Base-by-base conservation (phyloP, 495 filamentous ascomycete genomes). In the Tuber umbilicatum region DNA sequence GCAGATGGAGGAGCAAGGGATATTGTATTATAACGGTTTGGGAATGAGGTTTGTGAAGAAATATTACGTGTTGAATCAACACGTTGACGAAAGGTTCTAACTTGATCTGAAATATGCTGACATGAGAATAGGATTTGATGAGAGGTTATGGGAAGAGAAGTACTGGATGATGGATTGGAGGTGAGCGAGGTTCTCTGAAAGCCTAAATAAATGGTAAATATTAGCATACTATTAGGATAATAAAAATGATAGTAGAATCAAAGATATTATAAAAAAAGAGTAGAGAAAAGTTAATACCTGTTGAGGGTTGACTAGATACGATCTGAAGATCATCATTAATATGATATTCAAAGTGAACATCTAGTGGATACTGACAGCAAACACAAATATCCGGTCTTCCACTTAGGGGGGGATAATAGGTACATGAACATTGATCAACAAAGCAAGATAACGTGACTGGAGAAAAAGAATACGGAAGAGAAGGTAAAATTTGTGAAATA, bases 101-200 rank as follows among this genome's bases (percentile, higher is more conserved):
- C n/a, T n/a, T 60, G 50, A 14, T 60, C 50, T 0, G 50, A 0
- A 1, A 14, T 60, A 27, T n/a, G 23, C 7, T 50, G 5, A 1
- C 0, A 1, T 1, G 23, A 50, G 7, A 7, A 6, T 2, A 7
- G 1, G 2, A 50, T 21, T n/a, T n/a, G 21, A 10, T 0, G 0
- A n/a, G 47, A 50, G 2, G 21, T 50, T 0, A 2, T 50, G 9
- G 6, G 23, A 50, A 50, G n/a, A n/a, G 21, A 7, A 0, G 47
- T 50, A 7, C 47, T 50, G 0, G 47, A 50, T n/a, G 21, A 2
- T 50, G 2, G 10, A 2, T 50, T 50, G n/a, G 23, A 50, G n/a
- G 7, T 21, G n/a, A 9, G 1, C 5, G 5, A 10, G 6, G 0
- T 50, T 0, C 6, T 12, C 31, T 60, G 12, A 60, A 60, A 31